Evolutionary conservation across 1,284 basidiomycete species (phyloP), one percentile per base, ranked within the genome.

Genomic region (Phellopilus nigrolimitatus): DNA sequence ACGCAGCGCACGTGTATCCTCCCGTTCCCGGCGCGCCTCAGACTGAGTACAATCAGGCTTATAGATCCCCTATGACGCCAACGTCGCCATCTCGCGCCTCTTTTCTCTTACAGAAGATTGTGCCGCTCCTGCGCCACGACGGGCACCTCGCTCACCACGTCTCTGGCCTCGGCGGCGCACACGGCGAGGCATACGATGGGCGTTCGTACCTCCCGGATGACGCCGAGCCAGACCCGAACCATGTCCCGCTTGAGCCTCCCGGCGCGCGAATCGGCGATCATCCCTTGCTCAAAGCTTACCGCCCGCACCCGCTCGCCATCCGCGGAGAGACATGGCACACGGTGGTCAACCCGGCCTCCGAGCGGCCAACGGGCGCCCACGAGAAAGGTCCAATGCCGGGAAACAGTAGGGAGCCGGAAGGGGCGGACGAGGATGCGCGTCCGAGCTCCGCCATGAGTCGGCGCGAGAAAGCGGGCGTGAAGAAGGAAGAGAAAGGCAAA

Each of bases 181-280:
- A 24, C 34, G n/a, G 22, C 2, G 37, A 46, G 19, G 48, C 53
- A 15, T 55, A 55, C 17, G 53, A 55, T 25, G 53, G 53, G 9
- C 53, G 53, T 3, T 55, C 53, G 13, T 55, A 55, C 43, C 25
- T 54, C 17, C 30, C 48, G 3, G 53, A 54, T 28, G 53, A 54
- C 27, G 49, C 47, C 25, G 53, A 49, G 19, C 42, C 33, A 8
- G 33, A 48, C 38, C 28, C 25, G 10, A 24, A 47, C 6, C 46
- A 49, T 19, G 25, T 49, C 8, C 46, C 47, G 12, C 24, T n/a
- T n/a, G 34, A 40, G 8, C 47, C 47, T 25, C 48, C 53, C 6
- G 47, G 47, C 21, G 53, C 48, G 8, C 53, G 53, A 17, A 50
- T 42, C 21, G 53, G 53, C 15, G 53, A 54, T n/a, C 6, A 46